A percentile compares a stretch with the other conserved stretches of the same genome.
phyloP scores from a whole-genome alignment of 257 asterid species.

The Jaltomata sinuosa region DNA sequence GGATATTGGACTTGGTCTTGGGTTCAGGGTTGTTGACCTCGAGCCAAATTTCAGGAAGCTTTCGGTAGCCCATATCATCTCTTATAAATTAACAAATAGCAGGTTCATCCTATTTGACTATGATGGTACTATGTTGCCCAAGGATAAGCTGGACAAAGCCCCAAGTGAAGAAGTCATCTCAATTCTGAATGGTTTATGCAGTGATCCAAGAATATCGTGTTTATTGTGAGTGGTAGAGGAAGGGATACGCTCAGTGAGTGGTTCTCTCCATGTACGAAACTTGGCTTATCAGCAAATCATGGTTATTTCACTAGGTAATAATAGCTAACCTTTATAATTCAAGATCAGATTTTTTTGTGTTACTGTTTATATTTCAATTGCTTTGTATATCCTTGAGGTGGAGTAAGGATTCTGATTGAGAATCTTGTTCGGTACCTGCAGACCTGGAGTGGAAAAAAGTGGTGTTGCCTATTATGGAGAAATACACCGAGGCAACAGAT shows the following conservation, averaged over 20 bases:
- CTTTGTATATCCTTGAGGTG: constrained; percentile 12
- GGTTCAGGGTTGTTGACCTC: constrained; percentile 56
- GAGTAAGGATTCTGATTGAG: constrained; percentile 56
- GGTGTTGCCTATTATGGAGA: constrained; percentile 73
- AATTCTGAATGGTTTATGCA: constrained; percentile 49
- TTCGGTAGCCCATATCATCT: constrained; percentile 52
- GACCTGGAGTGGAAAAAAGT: constrained; percentile 66
- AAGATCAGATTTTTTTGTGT: background rate
- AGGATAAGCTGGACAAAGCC: constrained; percentile 50
- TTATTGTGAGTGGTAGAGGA: constrained; percentile 80
- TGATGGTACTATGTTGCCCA: constrained; percentile 82
- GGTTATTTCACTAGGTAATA: constrained; percentile 67
- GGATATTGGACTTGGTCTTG: constrained; percentile 80
- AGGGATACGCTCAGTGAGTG: constrained; percentile 58
- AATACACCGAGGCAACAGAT: constrained; percentile 76
- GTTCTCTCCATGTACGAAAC: constrained; percentile 58
- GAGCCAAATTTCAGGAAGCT: constrained; percentile 74
- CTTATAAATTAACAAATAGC: constrained; percentile 34
- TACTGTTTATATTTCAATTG: background rate
- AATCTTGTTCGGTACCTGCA: constrained; percentile 25
- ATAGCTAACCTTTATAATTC: background rate
- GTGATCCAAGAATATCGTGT: constrained; percentile 64
- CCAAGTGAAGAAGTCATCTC: constrained; percentile 51
- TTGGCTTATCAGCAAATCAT: constrained; percentile 81
- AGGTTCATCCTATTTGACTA: constrained; percentile 72